Evolutionary conservation across 805 yeast genomes (phyloP).

Genomic region (Zygosaccharomyces rouxii): DNA sequence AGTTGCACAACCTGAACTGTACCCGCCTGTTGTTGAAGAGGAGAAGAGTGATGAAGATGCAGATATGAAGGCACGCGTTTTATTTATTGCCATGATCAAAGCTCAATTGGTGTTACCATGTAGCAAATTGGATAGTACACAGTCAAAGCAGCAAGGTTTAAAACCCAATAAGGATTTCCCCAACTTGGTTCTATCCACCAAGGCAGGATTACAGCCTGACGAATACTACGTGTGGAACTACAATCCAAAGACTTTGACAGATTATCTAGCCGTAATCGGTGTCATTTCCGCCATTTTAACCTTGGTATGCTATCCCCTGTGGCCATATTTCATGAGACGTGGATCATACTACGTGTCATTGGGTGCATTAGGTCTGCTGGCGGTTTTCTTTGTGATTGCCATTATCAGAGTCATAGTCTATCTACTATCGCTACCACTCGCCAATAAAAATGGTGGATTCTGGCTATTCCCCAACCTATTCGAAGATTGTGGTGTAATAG

Average conservation of each 20-base stretch:
- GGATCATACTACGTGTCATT: conserved; percentile 90
- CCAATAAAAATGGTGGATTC: conserved; percentile 58
- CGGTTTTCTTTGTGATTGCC: conserved; percentile 71
- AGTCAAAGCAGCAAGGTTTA: conserved; percentile 58
- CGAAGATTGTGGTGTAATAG: conserved; percentile 91
- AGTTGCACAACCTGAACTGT: conserved; percentile 41
- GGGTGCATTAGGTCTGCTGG: conserved; percentile 67
- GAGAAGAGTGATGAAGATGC: conserved; percentile 26
- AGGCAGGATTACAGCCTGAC: conserved; percentile 58
- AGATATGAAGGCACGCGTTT: conserved; percentile 54
- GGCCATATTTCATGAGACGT: conserved; percentile 87
- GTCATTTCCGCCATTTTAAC: conserved; percentile 60
- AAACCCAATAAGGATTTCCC: conserved; percentile 62
- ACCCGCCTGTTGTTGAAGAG: conserved; percentile 42
- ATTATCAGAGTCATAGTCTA: conserved; percentile 69
- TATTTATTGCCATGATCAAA: conserved; percentile 65
- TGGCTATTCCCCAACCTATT: conserved; percentile 96
- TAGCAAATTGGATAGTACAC: conserved; percentile 62
- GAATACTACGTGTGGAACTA: conserved; percentile 83
- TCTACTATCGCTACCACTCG: conserved; percentile 37
- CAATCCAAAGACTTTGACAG: conserved; percentile 55
- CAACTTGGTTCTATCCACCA: conserved; percentile 49
- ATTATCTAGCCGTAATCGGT: conserved; percentile 37
- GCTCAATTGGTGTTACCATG: conserved; percentile 73
- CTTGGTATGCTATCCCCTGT: conserved; percentile 79